Base-by-base conservation (phyloP, 305 asterid species). In the Fraxinus sp. region DNA sequence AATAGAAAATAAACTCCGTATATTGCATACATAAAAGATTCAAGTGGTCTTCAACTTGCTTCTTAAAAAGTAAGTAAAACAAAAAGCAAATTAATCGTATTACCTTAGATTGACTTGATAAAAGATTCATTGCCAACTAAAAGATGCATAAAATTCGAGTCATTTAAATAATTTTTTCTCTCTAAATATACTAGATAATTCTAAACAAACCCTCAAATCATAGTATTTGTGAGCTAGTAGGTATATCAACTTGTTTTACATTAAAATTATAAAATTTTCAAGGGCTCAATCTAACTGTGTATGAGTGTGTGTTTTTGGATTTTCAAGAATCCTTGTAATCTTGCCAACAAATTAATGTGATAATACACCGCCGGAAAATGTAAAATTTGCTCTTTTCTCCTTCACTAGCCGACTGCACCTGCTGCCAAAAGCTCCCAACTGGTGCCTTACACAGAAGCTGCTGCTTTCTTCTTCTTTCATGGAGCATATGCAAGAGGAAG, bases 291-390 rank as follows among this genome's bases (percentile, higher is more conserved):
- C 66, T 55, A 55, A 3, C n/a, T 52, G 20, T 4, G 62, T 52
- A 5, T 1, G 57, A 8, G 64, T 52, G 22, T 52, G 64, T 18
- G 66, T 74, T 83, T 77, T 14, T 14, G 62, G 10, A 55, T 37
- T 36, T 73, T 81, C 43, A 87, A 70, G 89, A 81, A 75, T 86
- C 90, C 13, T 79, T 84, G 87, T 78, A 80, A 18, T 90, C 90
- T 84, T 86, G 93, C 93, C 93, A 90, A 91, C 93, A 90, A 81
- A 90, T 59, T 28, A 90, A 85, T 90, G 89, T 89, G 84, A 84
- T 78, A 82, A 90, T 81, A 82, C 93, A 90, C 49, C 92, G 91
- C 78, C 91, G 91, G 84, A 90, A 86, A 85, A 90, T 90, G 84
- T 90, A 88, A 55, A 90, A 90, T 83, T 90, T 32, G 93, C 93